phyloP scores from a whole-genome alignment of 805 yeast genomes.

The Candida sithepensis region DNA sequence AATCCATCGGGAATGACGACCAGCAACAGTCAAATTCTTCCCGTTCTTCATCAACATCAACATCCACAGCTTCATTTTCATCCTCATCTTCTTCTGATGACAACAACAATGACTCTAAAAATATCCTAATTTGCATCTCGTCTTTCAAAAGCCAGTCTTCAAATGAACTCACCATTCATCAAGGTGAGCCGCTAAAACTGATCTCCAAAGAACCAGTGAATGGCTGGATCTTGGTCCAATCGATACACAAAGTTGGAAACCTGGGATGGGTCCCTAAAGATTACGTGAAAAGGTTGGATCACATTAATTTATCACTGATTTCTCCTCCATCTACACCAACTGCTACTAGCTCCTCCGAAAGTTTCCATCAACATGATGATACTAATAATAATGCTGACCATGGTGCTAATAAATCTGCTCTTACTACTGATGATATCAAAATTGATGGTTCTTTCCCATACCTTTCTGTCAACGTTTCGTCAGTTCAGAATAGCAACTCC shows the following conservation, averaged over 20 bases:
- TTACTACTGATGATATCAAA: too few relatives aligned
- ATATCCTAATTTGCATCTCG: conserved; percentile 45
- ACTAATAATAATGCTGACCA: too few relatives aligned
- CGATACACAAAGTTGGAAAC: conserved; percentile 41
- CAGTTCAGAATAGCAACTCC: conserved; percentile 39
- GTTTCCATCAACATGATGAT: background rate
- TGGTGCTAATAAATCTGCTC: background rate
- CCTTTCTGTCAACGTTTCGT: conserved; percentile 34
- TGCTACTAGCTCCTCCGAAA: too few relatives aligned
- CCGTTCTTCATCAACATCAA: too few relatives aligned
- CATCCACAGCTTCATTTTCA: too few relatives aligned
- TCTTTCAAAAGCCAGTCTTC: conserved; percentile 40
- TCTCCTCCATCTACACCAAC: conserved; percentile 5
- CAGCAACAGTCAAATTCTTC: too few relatives aligned
- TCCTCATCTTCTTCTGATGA: too few relatives aligned
- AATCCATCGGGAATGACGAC: background rate
- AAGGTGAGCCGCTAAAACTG: conserved; percentile 52
- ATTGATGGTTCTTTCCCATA: too few relatives aligned
- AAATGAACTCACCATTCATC: conserved; percentile 42
- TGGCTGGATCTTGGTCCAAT: conserved; percentile 57
- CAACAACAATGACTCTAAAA: too few relatives aligned
- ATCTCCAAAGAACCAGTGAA: conserved; percentile 40
- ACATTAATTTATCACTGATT: background rate
- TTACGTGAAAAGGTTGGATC: conserved; percentile 24
- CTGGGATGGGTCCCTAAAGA: conserved; percentile 53